phyloP scores from a whole-genome alignment of 306 rosid genomes.

The Rubus parviflorus region DNA sequence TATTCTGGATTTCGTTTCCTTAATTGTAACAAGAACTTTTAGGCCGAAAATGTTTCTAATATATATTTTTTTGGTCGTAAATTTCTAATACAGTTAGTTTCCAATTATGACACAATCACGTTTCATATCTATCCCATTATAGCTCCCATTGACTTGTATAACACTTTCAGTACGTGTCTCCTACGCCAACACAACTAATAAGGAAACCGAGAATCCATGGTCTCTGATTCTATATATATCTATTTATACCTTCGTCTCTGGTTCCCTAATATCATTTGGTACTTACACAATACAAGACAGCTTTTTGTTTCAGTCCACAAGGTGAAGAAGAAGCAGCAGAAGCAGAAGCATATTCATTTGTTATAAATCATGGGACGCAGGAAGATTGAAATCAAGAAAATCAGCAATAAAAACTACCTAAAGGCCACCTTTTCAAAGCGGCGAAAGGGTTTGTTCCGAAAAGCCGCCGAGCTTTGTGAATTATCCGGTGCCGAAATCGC shows the following conservation, averaged over 20 bases:
- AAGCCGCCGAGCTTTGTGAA: constrained; percentile 7
- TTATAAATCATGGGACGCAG: not conserved
- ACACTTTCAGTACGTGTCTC: not conserved
- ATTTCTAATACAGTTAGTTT: not conserved
- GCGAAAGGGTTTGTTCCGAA: constrained; percentile 14
- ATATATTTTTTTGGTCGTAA: not conserved
- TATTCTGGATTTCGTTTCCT: not conserved
- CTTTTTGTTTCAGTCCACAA: not conserved
- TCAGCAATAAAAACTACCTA: constrained; percentile 2
- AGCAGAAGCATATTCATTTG: not conserved
- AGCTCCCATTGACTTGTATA: not conserved
- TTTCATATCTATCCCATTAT: not conserved
- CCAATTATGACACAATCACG: constrained; percentile 1
- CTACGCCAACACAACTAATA: not conserved
- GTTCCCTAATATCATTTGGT: not conserved
- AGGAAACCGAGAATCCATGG: not conserved
- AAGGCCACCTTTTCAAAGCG: constrained; percentile 16
- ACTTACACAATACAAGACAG: not conserved
- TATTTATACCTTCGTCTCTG: not conserved
- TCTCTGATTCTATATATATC: not conserved
- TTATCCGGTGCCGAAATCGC: constrained; percentile 2
- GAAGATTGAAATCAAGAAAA: constrained; percentile 14
- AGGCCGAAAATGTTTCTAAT: not conserved
- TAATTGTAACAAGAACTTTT: not conserved
- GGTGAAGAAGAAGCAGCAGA: not conserved